Conservation (phyloP, 2,329 filamentous ascomycete species). For the Diaporthe eres region DNA sequence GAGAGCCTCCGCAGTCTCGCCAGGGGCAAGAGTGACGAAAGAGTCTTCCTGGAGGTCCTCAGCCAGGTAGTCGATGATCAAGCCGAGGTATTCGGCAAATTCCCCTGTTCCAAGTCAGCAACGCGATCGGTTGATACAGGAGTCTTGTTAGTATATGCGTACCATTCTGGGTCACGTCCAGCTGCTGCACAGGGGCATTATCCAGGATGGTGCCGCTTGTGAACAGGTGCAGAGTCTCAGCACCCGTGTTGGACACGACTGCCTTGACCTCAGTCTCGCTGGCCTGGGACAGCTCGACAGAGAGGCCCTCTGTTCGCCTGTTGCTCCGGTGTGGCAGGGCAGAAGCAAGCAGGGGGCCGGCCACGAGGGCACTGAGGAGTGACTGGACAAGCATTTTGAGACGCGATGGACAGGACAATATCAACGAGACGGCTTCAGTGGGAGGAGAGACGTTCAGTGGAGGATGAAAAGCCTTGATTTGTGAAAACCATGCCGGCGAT, state of each 20-base stretch:
- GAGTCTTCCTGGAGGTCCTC: constrained; percentile 28
- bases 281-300: constrained; percentile 22
- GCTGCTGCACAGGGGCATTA: constrained; percentile 25
- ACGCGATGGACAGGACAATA: background rate
- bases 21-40: constrained; percentile 32
- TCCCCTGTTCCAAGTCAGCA: background rate
- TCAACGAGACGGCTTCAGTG: background rate
- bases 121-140: background rate
- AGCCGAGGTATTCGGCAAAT: constrained; percentile 3
- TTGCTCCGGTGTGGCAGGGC: constrained; percentile 31
- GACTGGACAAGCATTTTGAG: constrained; percentile 16
- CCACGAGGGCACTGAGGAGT: constrained; percentile 24
- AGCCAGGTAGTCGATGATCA: constrained; percentile 27
- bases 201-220: constrained; percentile 33
- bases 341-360: constrained; percentile 14
- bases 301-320: constrained; percentile 5
- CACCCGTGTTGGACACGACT: constrained; percentile 24
- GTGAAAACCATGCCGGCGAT: background rate
- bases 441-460: too few relatives aligned
- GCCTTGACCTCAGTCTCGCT: constrained; percentile 29
- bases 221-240: constrained; percentile 27
- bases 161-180: constrained; percentile 30
- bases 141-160: too few relatives aligned
- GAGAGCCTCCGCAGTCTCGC: constrained; percentile 23
- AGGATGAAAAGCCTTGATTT: background rate